phyloP scores from a whole-genome alignment of 495 filamentous ascomycete species.

The Neurospora terricola region DNA sequence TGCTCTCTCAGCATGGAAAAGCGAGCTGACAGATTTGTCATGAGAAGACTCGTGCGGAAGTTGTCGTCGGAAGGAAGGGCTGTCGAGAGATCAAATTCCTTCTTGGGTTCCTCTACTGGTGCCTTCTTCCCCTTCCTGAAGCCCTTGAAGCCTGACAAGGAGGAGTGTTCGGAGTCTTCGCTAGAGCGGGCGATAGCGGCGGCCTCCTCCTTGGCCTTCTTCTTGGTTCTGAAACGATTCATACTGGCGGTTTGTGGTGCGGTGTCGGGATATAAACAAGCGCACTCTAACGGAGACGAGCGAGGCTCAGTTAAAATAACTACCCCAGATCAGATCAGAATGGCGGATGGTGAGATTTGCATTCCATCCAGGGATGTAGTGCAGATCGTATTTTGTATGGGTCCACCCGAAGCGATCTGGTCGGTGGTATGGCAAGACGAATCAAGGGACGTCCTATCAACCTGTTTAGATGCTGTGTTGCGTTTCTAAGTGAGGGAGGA shows the following conservation, averaged over 20 bases:
- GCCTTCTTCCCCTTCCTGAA: conserved; percentile 50
- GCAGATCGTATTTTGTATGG: neutral
- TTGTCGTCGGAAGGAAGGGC: conserved; percentile 77
- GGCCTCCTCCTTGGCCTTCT: conserved; percentile 53
- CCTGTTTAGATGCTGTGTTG: neutral
- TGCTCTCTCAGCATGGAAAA: conserved; percentile 96
- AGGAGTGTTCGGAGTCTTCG: conserved; percentile 39
- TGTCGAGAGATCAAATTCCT: conserved; percentile 57
- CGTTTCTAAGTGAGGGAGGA: neutral
- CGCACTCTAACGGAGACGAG: neutral
- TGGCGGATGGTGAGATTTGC: neutral
- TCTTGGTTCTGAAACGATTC: conserved; percentile 68
- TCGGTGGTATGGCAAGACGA: neutral
- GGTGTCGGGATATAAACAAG: neutral
- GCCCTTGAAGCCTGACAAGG: conserved; percentile 39
- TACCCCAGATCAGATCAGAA: neutral
- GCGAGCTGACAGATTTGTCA: conserved; percentile 87
- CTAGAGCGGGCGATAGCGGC: conserved; percentile 33
- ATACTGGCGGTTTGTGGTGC: conserved; percentile 29
- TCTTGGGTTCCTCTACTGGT: conserved; percentile 47
- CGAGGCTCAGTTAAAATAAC: neutral
- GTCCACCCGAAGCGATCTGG: neutral
- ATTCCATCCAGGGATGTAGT: neutral
- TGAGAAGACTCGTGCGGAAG: conserved; percentile 93
- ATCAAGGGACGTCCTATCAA: neutral